Percentiles rank a stretch among this genome's conserved stretches.
These are phyloP conservation scores for Solanum arcanum DNA, from an alignment of 257 asterid species.

Conservation along the genomic window DNA sequence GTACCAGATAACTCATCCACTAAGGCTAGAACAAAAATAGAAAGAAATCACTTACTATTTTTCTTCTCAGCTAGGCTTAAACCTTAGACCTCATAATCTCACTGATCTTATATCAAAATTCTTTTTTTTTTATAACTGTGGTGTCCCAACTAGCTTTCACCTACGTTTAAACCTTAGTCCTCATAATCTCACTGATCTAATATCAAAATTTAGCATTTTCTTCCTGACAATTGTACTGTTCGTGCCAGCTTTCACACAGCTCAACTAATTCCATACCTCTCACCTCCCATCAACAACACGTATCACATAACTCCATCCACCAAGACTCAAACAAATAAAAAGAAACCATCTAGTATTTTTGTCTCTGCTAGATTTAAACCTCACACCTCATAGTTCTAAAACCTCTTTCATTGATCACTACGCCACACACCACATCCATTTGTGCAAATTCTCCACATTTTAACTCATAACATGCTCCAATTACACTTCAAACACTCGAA, in stretches of 20 bases:
- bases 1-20: neutral
- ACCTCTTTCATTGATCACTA: neutral
- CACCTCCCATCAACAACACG: neutral
- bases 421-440: neutral
- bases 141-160: neutral
- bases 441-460: neutral
- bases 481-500: neutral
- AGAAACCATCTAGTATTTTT: neutral
- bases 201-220: neutral
- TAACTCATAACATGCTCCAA: neutral
- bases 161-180: neutral
- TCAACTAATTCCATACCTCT: neutral
- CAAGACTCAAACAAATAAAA: neutral
- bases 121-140: too few relatives aligned
- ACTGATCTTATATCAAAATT: neutral
- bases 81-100: neutral
- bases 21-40: too few relatives aligned
- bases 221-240: neutral
- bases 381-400: neutral
- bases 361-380: neutral
- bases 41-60: neutral
- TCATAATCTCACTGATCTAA: neutral
- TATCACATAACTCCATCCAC: neutral
- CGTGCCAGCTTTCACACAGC: neutral
- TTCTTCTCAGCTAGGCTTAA: neutral